Conservation (phyloP, 1,139 yeast genomes). For the Pichia sp. region DNA sequence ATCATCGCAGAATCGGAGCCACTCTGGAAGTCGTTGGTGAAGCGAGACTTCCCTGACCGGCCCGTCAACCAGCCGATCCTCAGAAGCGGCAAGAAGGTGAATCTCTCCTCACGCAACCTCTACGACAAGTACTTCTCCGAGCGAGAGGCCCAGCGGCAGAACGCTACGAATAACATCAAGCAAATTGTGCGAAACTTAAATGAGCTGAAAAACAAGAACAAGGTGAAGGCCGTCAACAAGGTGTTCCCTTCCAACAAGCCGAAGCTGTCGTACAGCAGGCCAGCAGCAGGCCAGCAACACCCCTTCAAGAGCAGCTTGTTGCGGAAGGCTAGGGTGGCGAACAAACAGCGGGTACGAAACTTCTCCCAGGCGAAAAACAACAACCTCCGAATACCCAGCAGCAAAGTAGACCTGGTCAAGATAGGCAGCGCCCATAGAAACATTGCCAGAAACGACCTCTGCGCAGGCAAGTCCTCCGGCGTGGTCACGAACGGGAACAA, state of each 20-base stretch:
- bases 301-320: constrained; percentile 28
- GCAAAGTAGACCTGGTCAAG: constrained; percentile 1
- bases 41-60: constrained; percentile 31
- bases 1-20: constrained; percentile 27
- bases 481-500: neutral
- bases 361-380: constrained; percentile 18
- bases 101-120: constrained; percentile 23
- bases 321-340: constrained; percentile 31
- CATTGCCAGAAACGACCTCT: neutral
- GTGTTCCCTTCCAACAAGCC: constrained; percentile 23
- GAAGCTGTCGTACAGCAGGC: neutral
- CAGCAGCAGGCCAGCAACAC: neutral
- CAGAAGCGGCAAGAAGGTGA: constrained; percentile 19
- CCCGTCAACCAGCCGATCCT: constrained; percentile 19
- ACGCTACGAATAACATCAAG: constrained; percentile 29
- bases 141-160: constrained; percentile 25
- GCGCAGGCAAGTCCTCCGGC: neutral
- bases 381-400: neutral
- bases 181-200: constrained; percentile 25
- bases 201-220: constrained; percentile 25
- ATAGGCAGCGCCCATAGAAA: neutral
- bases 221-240: constrained; percentile 28
- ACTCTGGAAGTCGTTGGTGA: constrained; percentile 32
- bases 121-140: constrained; percentile 27
- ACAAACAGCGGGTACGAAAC: constrained; percentile 26